Base-by-base conservation (phyloP, 345 rosid species). In the Toxicodendron radicans region DNA sequence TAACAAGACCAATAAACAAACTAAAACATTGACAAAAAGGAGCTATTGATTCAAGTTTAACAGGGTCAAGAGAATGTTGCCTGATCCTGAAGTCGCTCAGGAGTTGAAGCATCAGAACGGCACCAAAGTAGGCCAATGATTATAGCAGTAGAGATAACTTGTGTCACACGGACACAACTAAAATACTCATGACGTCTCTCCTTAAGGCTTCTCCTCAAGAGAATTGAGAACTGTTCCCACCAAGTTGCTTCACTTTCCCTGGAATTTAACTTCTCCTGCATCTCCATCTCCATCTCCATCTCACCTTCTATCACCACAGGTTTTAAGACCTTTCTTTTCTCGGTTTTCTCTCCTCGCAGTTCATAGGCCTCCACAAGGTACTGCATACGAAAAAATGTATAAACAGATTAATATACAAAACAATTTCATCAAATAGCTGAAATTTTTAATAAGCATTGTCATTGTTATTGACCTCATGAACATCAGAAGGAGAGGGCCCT, bases 71-170 rank as follows among this genome's bases (percentile, higher is more conserved):
- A 1, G 16, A 49, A 51, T 35, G 56, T 74, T 71, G 76, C 85
- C 82, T 79, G 85, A 72, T 82, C 85, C 41, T 82, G 65, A 64
- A 75, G 70, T n/a, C 72, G 32, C n/a, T 75, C 33, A 14, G 80
- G 73, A n/a, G 82, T 53, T 18, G 79, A 78, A 65, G 62, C 70
- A 73, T 69, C 73, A 10, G 85, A 82, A 32, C 68, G 75, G 74
- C 78, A 76, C 80, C 80, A 79, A 60, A 82, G 85, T 38, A 65
- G 57, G 21, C 75, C 78, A 10, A 76, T 24, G 49, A 79, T 70
- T 11, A 73, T 32, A 23, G 80, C 82, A 9, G 78, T 79, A 5
- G 74, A 68, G 7, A 76, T 20, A 64, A 79, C 85, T 73, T 82
- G 85, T 3, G 66, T 73, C 7, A 76, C 52, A 14, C 76, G 74